A percentile compares a stretch with the other conserved stretches of the same genome.
Conservation (phyloP, 495 filamentous ascomycete species). For the Thermochaetoides thermophila region DNA sequence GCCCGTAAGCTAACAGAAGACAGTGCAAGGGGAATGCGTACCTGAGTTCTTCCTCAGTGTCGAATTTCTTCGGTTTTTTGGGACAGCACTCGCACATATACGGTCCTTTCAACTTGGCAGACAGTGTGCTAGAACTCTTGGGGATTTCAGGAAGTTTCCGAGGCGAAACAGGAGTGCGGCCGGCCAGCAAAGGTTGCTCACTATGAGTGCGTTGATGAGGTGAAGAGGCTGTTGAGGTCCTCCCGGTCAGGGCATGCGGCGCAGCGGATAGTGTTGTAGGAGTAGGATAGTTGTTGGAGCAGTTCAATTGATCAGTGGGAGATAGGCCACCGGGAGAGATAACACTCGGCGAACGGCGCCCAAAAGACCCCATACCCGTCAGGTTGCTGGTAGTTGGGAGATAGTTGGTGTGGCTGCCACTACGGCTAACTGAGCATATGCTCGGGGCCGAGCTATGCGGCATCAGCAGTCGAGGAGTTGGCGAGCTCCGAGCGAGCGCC, state of each 20-base stretch:
- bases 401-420: conserved; percentile 59
- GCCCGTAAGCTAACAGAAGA: background rate
- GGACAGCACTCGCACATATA: conserved; percentile 95
- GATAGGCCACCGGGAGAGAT: conserved; percentile 49
- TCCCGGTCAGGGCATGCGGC: too few relatives aligned
- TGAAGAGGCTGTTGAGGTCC: conserved; percentile 13
- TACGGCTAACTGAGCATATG: conserved; percentile 54
- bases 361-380: conserved; percentile 57
- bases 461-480: conserved; percentile 43
- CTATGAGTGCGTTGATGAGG: conserved; percentile 33
- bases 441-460: conserved; percentile 57
- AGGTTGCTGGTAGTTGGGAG: conserved; percentile 57
- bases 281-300: conserved; percentile 46
- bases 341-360: conserved; percentile 57
- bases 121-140: conserved; percentile 21
- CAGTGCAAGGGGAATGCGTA: conserved; percentile 31
- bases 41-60: conserved; percentile 72
- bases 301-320: conserved; percentile 31
- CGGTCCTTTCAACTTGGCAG: conserved; percentile 33
- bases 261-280: too few relatives aligned
- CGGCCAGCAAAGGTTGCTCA: conserved; percentile 19
- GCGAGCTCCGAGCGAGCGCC: conserved; percentile 38
- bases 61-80: conserved; percentile 97
- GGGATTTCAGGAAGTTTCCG: conserved; percentile 33
- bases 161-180: conserved; percentile 27